These are phyloP conservation scores for Pugionium dolabratum DNA, from an alignment of 345 rosid genomes.

Conservation along the genomic window DNA sequence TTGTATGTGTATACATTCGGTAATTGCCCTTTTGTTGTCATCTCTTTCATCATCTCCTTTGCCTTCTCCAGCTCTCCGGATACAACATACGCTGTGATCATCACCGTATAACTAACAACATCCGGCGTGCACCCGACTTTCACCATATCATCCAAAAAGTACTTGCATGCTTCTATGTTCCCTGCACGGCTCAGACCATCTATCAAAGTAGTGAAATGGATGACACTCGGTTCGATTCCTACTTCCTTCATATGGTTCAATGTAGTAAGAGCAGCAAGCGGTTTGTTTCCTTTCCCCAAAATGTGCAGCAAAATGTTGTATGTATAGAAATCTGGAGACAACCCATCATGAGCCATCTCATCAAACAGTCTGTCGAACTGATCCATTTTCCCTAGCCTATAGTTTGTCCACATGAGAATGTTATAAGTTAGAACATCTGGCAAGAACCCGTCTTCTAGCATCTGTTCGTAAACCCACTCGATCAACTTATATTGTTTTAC, in stretches of 20 bases:
- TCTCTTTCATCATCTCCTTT: slow-evolving; percentile 58
- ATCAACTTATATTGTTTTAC: slow-evolving; percentile 70
- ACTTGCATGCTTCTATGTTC: slow-evolving; percentile 76
- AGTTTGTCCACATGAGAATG: slow-evolving; percentile 68
- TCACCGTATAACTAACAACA: slow-evolving; percentile 80
- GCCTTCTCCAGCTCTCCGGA: slow-evolving; percentile 76
- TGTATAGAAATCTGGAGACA: slow-evolving; percentile 76
- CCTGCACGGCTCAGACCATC: slow-evolving; percentile 91
- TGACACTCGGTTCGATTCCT: slow-evolving; percentile 61
- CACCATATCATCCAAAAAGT: slow-evolving; percentile 73
- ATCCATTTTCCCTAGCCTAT: slow-evolving; percentile 68
- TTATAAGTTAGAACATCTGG: slow-evolving; percentile 76
- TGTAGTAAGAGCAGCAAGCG: slow-evolving; percentile 71
- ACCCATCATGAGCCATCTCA: slow-evolving; percentile 67
- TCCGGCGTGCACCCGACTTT: slow-evolving; percentile 69
- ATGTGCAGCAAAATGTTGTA: slow-evolving; percentile 79
- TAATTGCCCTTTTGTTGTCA: slow-evolving; percentile 61
- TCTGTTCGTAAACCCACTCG: slow-evolving; percentile 84
- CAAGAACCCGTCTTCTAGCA: slow-evolving; percentile 59
- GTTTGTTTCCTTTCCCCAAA: slow-evolving; percentile 81
- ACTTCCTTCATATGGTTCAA: slow-evolving; percentile 81
- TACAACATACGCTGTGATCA: slow-evolving; percentile 72
- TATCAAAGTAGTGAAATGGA: slow-evolving; percentile 85
- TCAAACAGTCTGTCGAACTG: slow-evolving; percentile 67
- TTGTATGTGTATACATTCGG: slow-evolving; percentile 86